Conservation (phyloP, 2,329 filamentous ascomycete genomes). For the Trichoderma atrobrunneum region DNA sequence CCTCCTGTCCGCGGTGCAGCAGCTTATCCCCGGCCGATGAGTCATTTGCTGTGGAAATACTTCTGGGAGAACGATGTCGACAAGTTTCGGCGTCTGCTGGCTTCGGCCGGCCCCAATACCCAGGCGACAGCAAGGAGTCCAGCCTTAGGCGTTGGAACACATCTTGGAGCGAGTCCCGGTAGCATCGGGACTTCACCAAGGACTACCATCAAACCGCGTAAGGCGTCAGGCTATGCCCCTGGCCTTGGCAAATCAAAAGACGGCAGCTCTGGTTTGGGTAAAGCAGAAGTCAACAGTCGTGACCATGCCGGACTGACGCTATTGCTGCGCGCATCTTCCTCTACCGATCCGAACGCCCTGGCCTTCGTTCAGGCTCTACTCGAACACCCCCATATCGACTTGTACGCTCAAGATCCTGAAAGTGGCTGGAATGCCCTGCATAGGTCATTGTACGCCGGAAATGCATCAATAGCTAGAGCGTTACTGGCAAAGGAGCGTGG, state of each 20-base stretch:
- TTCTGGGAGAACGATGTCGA: constrained; percentile 98
- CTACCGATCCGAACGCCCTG: constrained; percentile 63
- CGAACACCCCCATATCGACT: constrained; percentile 76
- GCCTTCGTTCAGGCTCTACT: constrained; percentile 77
- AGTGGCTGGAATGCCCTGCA: constrained; percentile 96
- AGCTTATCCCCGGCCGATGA: constrained; percentile 62
- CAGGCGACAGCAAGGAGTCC: constrained; percentile 55
- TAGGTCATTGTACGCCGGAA: constrained; percentile 84
- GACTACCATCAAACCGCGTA: constrained; percentile 48
- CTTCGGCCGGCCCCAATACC: constrained; percentile 60
- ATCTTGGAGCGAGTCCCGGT: constrained; percentile 40
- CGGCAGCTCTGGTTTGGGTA: constrained; percentile 41
- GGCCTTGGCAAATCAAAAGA: constrained; percentile 44
- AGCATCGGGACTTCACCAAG: constrained; percentile 50
- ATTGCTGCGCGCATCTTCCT: constrained; percentile 79
- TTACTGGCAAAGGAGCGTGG: constrained; percentile 75
- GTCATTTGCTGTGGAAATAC: constrained; percentile 92
- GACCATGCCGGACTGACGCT: constrained; percentile 80
- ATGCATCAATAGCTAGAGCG: constrained; percentile 78
- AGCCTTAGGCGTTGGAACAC: constrained; percentile 37
- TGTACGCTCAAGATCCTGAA: constrained; percentile 84
- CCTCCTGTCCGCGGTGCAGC: constrained; percentile 18
- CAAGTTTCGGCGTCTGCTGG: constrained; percentile 84
- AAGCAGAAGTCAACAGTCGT: constrained; percentile 77
- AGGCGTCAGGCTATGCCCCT: constrained; percentile 49